Percentiles rank a stretch among this genome's conserved stretches.
Conservation (phyloP, 139 green algal species). For the Asterochloris sp. region DNA sequence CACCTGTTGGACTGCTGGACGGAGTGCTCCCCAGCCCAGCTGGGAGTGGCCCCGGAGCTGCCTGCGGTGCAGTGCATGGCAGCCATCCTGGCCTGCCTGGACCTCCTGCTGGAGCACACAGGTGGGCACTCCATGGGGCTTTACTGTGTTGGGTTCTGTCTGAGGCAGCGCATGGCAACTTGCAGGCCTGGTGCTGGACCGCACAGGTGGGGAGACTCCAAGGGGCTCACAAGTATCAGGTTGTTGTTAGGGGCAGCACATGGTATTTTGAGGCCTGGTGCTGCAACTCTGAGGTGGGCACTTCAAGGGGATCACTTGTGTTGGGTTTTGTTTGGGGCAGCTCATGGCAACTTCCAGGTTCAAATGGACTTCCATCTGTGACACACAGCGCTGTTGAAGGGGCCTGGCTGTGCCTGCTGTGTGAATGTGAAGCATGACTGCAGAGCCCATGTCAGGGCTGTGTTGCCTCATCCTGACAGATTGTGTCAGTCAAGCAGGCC, state of each 20-base stretch:
- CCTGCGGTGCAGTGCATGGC: slow-evolving; percentile 9
- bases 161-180: background rate
- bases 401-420: too few species aligned
- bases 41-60: slow-evolving; percentile 8
- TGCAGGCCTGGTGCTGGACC: background rate
- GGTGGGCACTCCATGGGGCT: background rate
- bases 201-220: background rate
- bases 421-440: too few species aligned
- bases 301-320: background rate
- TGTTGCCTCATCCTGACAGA: too few species aligned
- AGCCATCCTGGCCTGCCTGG: slow-evolving; percentile 3
- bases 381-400: too few species aligned
- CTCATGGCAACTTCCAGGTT: background rate
- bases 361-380: background rate
- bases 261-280: background rate
- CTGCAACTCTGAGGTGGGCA: too few species aligned
- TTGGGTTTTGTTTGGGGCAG: background rate
- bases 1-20: slow-evolving; percentile 6
- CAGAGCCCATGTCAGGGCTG: too few species aligned
- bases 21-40: slow-evolving; percentile 14
- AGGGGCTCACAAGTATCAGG: background rate
- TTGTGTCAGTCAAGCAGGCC: too few species aligned
- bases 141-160: background rate
- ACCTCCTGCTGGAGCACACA: slow-evolving; percentile 8
- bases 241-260: background rate